Evolutionary conservation across 805 yeast genomes (phyloP).

Genomic region (Ogataea angusta): DNA sequence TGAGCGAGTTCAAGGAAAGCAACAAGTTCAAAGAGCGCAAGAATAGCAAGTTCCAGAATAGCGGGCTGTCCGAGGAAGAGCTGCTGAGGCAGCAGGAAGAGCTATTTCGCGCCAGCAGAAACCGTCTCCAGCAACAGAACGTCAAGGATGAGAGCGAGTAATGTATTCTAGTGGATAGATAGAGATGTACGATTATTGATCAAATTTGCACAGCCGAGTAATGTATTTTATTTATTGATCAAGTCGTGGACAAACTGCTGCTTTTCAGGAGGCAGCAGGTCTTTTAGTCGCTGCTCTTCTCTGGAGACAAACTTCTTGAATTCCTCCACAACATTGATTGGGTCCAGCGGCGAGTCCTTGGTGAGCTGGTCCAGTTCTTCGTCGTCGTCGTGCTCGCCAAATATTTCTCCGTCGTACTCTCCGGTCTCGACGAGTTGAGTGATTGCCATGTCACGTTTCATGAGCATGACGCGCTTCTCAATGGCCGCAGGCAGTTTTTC

Average conservation of each 20-base stretch:
- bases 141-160: constrained; percentile 19
- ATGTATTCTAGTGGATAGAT: constrained; percentile 11
- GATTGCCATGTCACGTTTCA: constrained; percentile 37
- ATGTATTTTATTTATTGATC: constrained; percentile 11
- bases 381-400: constrained; percentile 19
- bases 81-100: constrained; percentile 89
- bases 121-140: constrained; percentile 30
- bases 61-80: constrained; percentile 92
- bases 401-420: constrained; percentile 26
- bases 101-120: constrained; percentile 58
- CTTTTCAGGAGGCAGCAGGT: constrained; percentile 17
- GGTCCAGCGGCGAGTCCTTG: constrained; percentile 32
- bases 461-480: constrained; percentile 42
- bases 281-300: constrained; percentile 15
- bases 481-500: constrained; percentile 48
- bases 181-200: constrained; percentile 1
- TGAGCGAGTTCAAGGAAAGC: constrained; percentile 83
- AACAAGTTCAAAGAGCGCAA: constrained; percentile 87
- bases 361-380: constrained; percentile 31
- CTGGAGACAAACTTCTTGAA: constrained; percentile 25
- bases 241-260: constrained; percentile 19
- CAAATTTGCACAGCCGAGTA: not conserved
- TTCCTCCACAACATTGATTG: constrained; percentile 32
- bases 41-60: constrained; percentile 87
- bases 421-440: constrained; percentile 34